A percentile compares a stretch with the other conserved stretches of the same genome.
These are phyloP conservation scores for Comarum palustre DNA, from an alignment of 306 rosid genomes.

Conservation along the genomic window DNA sequence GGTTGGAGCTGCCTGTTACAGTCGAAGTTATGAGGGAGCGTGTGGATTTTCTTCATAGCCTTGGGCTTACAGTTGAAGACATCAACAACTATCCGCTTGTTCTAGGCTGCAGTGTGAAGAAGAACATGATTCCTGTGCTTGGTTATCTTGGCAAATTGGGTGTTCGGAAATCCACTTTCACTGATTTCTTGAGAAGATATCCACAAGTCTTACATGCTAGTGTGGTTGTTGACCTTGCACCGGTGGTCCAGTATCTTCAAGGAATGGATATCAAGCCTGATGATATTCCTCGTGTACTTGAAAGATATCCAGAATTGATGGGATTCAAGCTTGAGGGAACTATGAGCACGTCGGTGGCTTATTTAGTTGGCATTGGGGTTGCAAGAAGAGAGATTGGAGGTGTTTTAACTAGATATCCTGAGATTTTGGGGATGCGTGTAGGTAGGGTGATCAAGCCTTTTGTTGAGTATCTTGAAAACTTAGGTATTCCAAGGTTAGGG, in stretches of 20 bases:
- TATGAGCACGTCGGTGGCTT: constrained; percentile 95
- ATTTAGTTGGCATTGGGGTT: constrained; percentile 84
- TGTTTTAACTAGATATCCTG: constrained; percentile 75
- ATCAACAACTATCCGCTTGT: constrained; percentile 91
- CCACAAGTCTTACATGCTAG: constrained; percentile 97
- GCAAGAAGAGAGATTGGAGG: constrained; percentile 88
- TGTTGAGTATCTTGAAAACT: constrained; percentile 73
- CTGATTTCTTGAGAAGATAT: constrained; percentile 75
- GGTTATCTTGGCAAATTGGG: constrained; percentile 95
- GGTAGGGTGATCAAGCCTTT: constrained; percentile 85
- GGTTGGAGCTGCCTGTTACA: constrained; percentile 92
- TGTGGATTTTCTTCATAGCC: constrained; percentile 75
- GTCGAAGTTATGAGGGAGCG: constrained; percentile 93
- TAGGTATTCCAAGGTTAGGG: constrained; percentile 87
- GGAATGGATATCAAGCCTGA: constrained; percentile 85
- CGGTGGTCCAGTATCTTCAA: constrained; percentile 80
- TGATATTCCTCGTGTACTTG: constrained; percentile 83
- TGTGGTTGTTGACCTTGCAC: constrained; percentile 86
- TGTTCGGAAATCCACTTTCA: constrained; percentile 75
- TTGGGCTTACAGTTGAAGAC: constrained; percentile 82
- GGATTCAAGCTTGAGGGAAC: constrained; percentile 99
- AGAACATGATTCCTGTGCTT: constrained; percentile 97
- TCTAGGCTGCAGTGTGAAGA: constrained; percentile 96
- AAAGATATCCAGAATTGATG: constrained; percentile 79
- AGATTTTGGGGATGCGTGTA: constrained; percentile 94